These are phyloP conservation scores for Scutellaria galericulata DNA, from an alignment of 257 asterid genomes.

Conservation along the genomic window DNA sequence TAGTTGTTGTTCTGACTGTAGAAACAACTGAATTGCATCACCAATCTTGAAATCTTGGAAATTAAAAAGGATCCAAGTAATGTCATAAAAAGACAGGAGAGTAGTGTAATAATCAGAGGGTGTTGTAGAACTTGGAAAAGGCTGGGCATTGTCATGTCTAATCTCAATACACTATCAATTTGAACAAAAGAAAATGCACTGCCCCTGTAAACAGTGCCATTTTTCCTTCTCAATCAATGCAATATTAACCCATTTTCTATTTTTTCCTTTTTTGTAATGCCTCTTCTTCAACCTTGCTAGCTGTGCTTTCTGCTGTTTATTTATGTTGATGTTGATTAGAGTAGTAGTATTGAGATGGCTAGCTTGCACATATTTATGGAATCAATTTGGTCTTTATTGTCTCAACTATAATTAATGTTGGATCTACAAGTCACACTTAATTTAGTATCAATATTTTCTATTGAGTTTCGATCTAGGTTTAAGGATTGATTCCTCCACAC, in stretches of 20 bases:
- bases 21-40: conserved; percentile 22
- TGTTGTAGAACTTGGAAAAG: background rate
- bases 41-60: background rate
- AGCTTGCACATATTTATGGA: background rate
- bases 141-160: conserved; percentile 28
- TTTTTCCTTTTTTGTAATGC: background rate
- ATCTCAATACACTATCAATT: conserved; percentile 31
- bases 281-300: too few species aligned
- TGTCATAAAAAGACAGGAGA: conserved; percentile 19
- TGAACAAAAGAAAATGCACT: conserved; percentile 20
- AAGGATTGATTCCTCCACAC: too few species aligned
- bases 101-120: conserved; percentile 27
- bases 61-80: background rate
- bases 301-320: background rate
- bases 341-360: background rate
- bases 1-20: background rate
- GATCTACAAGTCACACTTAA: too few species aligned
- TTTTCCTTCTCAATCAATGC: conserved; percentile 18
- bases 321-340: conserved; percentile 4
- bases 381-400: conserved; percentile 22
- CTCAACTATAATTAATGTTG: too few species aligned
- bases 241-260: background rate
- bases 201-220: conserved; percentile 1
- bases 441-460: too few species aligned
- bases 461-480: too few species aligned